Base-by-base conservation (phyloP, 805 yeast species). In the Candida berthetii region DNA sequence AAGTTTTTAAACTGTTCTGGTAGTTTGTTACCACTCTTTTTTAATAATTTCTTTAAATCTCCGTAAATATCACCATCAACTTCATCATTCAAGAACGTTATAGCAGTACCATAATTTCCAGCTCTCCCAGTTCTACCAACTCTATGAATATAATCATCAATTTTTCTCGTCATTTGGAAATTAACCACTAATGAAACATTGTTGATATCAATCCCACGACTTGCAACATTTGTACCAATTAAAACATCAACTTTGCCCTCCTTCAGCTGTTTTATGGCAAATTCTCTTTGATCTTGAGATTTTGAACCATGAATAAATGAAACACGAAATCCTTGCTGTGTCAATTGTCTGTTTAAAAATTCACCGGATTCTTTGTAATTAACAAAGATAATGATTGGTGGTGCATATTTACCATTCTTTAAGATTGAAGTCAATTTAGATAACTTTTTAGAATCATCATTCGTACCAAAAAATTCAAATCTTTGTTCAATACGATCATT, bases 41-140 rank as follows among this genome's bases (percentile, higher is more conserved):
- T 28, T 8, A 55, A 15, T 28, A 55, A 15, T 42, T 47, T 52
- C 33, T 49, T 51, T 44, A 55, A 36, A 17, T 53, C 60, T 13
- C 33, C 35, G 20, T 42, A 46, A 5, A 53, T 40, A 7, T 44
- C 44, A 2, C 74, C 85, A 42, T 82, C 93, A 48, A 78, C 82
- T 54, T 89, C 96, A 38, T 85, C 74, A 41, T 76, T 78, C 47
- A 89, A 59, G 48, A 86, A 85, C 0, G 96, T 84, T 11, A 81
- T 67, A 4, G 96, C 83, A 9, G 74, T 68, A 36, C 99, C 99
- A 6, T 57, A 58, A 37, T 76, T 78, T 0, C 97, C 98, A 0
- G 96, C 97, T 61, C 99, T 77, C 31, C 99, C 99, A 36, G 99
- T 93, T 74, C 99, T 82, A 62, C 99, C 99, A 36, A 93, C 98